Percentiles rank a stretch among this genome's conserved stretches.
Evolutionary conservation across 176 grass and related monocot species (phyloP).

Genomic region (Oryza meyeriana): DNA sequence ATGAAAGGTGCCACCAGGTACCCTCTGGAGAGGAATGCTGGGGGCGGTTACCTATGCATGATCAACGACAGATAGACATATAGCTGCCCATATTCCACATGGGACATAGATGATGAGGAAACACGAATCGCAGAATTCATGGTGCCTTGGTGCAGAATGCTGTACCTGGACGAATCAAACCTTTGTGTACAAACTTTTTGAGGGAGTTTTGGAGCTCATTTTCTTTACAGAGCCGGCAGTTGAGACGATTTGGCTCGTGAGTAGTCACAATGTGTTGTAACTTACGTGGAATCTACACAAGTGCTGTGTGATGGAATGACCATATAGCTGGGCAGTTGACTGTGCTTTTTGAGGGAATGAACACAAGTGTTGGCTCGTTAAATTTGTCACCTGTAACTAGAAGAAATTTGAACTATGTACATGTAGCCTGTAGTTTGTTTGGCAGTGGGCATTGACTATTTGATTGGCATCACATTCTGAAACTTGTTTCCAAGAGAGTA

Average conservation of each 20-base stretch:
- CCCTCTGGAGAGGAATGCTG: constrained; percentile 53
- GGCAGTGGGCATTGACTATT: background rate
- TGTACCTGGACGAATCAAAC: background rate
- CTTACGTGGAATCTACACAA: background rate
- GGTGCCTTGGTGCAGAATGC: background rate
- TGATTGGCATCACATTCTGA: background rate
- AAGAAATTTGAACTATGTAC: background rate
- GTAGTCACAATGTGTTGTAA: background rate
- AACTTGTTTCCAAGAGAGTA: background rate
- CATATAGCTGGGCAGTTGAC: background rate
- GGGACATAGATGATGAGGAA: background rate
- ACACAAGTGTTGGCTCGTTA: background rate
- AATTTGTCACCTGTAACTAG: constrained; percentile 13
- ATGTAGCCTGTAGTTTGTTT: background rate
- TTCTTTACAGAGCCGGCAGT: background rate
- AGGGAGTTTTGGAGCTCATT: background rate
- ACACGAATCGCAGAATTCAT: background rate
- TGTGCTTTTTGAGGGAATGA: too few relatives aligned
- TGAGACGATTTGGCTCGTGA: background rate
- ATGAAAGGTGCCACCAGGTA: constrained; percentile 64
- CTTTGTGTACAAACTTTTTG: background rate
- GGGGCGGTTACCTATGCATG: constrained; percentile 73
- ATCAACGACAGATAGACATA: constrained; percentile 27
- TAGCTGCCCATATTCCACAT: background rate
- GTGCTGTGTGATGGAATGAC: background rate